Conservation (phyloP, 2,329 filamentous ascomycete species). For the Akanthomyces lecanii region DNA sequence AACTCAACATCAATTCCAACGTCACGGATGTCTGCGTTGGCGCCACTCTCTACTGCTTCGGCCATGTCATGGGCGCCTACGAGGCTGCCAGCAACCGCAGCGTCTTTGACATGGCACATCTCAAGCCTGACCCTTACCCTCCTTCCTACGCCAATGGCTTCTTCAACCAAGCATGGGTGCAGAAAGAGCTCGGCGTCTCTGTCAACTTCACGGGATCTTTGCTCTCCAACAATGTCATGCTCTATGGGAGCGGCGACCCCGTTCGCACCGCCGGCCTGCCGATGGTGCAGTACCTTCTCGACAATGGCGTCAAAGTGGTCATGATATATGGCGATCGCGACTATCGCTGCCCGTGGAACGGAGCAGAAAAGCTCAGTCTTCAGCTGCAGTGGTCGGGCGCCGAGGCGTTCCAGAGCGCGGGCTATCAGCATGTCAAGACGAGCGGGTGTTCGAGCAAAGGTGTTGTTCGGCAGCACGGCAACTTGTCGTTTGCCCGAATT, state of each 20-base stretch:
- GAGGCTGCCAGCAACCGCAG: constrained; percentile 1
- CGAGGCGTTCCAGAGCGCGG: constrained; percentile 54
- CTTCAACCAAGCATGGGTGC: constrained; percentile 55
- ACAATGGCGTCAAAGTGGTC: constrained; percentile 60
- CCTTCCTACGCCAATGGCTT: constrained; percentile 56
- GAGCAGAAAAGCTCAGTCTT: constrained; percentile 65
- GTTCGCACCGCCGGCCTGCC: neutral
- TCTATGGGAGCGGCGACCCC: neutral
- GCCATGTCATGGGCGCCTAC: constrained; percentile 8
- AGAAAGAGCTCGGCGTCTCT: constrained; percentile 56
- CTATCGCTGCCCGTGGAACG: constrained; percentile 59
- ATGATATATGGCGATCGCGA: constrained; percentile 63
- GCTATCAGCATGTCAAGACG: constrained; percentile 64
- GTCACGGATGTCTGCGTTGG: neutral
- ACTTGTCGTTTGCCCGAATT: constrained; percentile 60
- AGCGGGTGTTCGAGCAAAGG: constrained; percentile 63
- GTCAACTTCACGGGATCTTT: constrained; percentile 44
- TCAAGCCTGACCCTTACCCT: constrained; percentile 53
- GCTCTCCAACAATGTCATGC: constrained; percentile 32
- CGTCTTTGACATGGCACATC: constrained; percentile 55
- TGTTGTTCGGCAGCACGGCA: constrained; percentile 69
- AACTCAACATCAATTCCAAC: constrained; percentile 47
- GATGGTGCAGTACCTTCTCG: constrained; percentile 54
- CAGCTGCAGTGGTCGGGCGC: constrained; percentile 47
- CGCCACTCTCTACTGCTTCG: constrained; percentile 25